Percentiles rank a stretch among this genome's conserved stretches.
phyloP scores from a whole-genome alignment of 2,329 filamentous ascomycete species.

The Zasmidium angulare region DNA sequence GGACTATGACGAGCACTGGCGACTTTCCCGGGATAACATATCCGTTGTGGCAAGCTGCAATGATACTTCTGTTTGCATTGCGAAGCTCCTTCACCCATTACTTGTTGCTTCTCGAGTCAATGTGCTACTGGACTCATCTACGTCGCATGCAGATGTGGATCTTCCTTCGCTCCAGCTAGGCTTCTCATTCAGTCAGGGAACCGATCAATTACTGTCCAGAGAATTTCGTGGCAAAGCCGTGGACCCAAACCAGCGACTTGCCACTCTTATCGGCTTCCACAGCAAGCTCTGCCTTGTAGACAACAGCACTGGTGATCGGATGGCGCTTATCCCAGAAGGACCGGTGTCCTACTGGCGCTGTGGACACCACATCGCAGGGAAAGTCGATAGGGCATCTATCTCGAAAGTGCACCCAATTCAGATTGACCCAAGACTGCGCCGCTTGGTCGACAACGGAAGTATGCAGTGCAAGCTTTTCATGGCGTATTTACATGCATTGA shows the following conservation, averaged over 20 bases:
- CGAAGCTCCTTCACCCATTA: slow-evolving; percentile 46
- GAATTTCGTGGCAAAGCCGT: slow-evolving; percentile 24
- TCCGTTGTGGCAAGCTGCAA: slow-evolving; percentile 12
- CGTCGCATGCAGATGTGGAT: slow-evolving; percentile 4
- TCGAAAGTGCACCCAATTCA: slow-evolving; percentile 55
- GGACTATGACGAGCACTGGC: slow-evolving; percentile 34
- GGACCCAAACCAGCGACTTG: slow-evolving; percentile 58
- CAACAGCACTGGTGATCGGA: slow-evolving; percentile 35
- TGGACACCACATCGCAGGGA: slow-evolving; percentile 46
- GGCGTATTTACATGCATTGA: slow-evolving; percentile 60
- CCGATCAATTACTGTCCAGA: slow-evolving; percentile 12
- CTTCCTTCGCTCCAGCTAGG: slow-evolving; percentile 2
- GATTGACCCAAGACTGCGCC: slow-evolving; percentile 57
- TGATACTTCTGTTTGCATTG: slow-evolving; percentile 47
- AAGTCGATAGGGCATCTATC: slow-evolving; percentile 41
- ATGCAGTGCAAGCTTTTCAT: slow-evolving; percentile 33
- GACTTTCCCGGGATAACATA: slow-evolving; percentile 7
- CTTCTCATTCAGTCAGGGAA: not conserved
- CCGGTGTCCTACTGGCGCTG: slow-evolving; percentile 33
- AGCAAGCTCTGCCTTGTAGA: slow-evolving; percentile 56
- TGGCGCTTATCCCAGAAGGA: slow-evolving; percentile 52
- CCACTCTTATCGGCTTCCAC: slow-evolving; percentile 59
- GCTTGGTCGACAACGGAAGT: slow-evolving; percentile 56
- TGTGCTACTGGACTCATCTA: slow-evolving; percentile 4
- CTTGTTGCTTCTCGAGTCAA: slow-evolving; percentile 14